phyloP scores from a whole-genome alignment of 148 eudicot genomes.

The Vaccinium vitisidaea region DNA sequence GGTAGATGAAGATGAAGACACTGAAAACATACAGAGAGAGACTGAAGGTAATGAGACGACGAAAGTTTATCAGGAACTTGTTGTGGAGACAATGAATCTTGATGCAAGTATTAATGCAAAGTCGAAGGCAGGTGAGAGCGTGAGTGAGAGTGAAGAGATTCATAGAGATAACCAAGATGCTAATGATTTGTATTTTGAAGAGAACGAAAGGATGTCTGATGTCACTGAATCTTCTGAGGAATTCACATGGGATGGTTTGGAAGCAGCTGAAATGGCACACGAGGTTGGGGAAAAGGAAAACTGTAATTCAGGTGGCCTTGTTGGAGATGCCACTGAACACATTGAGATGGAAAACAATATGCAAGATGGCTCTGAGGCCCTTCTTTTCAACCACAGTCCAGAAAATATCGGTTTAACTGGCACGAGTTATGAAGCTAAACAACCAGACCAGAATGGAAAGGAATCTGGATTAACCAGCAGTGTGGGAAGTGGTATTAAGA shows the following conservation, averaged over 20 bases:
- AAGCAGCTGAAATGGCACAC: constrained; percentile 15
- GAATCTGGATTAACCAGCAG: constrained; percentile 30
- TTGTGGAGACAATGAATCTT: constrained; percentile 24
- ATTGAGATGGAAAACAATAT: constrained; percentile 22
- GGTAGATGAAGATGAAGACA: constrained; percentile 20
- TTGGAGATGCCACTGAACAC: constrained; percentile 33
- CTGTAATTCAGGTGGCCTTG: constrained; percentile 21
- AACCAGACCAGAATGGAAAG: constrained; percentile 27
- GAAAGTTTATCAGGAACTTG: constrained; percentile 25
- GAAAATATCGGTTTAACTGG: constrained; percentile 27
- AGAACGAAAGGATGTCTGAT: constrained; percentile 26
- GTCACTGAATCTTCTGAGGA: constrained; percentile 30
- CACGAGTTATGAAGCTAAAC: constrained; percentile 25
- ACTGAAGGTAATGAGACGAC: constrained; percentile 23
- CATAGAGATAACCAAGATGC: constrained; percentile 18
- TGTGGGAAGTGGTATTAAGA: constrained; percentile 29
- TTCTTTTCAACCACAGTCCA: constrained; percentile 17
- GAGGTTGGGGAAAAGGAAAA: constrained; percentile 30
- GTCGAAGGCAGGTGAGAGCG: constrained; percentile 21
- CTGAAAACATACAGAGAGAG: constrained; percentile 19
- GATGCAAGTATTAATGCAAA: constrained; percentile 24
- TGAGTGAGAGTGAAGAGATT: constrained; percentile 32
- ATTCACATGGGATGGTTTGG: constrained; percentile 21
- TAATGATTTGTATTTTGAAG: constrained; percentile 24
- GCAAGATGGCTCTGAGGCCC: constrained; percentile 19